A percentile compares a stretch with the other conserved stretches of the same genome.
phyloP scores from a whole-genome alignment of 169 alveolate species.

The Cryptosporidium bovis region DNA sequence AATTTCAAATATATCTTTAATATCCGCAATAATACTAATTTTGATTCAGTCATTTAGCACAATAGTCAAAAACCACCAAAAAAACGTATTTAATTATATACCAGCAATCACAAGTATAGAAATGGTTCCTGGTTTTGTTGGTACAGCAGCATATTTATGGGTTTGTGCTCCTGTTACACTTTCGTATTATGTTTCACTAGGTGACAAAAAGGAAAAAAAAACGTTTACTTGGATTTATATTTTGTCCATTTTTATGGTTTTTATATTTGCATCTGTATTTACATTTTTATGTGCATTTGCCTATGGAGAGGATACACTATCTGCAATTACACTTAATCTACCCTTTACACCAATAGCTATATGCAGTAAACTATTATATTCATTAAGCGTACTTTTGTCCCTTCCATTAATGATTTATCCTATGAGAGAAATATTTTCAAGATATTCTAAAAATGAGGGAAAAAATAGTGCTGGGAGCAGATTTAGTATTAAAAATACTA shows the following conservation, averaged over 20 bases:
- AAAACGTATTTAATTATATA: constrained; percentile 1
- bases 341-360: constrained; percentile 67
- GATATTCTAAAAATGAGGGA: constrained; percentile 27
- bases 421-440: constrained; percentile 55
- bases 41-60: constrained; percentile 34
- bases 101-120: constrained; percentile 17
- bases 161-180: constrained; percentile 72
- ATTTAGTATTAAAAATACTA: background rate
- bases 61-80: constrained; percentile 4
- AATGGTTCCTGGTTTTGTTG: constrained; percentile 60
- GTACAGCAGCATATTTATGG: constrained; percentile 74
- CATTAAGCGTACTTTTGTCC: constrained; percentile 44
- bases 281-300: constrained; percentile 74
- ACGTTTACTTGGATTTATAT: constrained; percentile 58
- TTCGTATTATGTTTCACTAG: constrained; percentile 45
- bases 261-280: constrained; percentile 48
- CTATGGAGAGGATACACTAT: constrained; percentile 34
- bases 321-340: constrained; percentile 56
- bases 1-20: constrained; percentile 39
- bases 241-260: constrained; percentile 35
- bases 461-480: background rate
- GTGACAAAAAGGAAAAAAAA: constrained; percentile 8
- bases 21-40: constrained; percentile 33
- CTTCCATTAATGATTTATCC: constrained; percentile 62
- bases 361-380: constrained; percentile 45